Conservation (phyloP, 768 basidiomycete species). For the Collybia sp. region DNA sequence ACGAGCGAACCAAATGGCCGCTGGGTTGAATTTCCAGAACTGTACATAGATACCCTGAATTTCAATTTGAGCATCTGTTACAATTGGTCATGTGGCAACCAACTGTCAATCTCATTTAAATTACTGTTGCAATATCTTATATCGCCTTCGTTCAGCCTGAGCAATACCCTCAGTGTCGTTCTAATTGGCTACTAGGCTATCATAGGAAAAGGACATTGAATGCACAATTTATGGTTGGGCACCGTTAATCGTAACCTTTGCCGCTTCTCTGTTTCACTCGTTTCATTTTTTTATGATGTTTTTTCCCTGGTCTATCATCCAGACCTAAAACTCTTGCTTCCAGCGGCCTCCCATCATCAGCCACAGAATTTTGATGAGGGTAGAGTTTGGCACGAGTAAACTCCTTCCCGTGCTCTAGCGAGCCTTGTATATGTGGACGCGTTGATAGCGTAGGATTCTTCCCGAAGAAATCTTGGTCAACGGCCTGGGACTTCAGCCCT, state of each 20-base stretch:
- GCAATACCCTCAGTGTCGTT: too few species aligned
- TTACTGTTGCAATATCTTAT: too few species aligned
- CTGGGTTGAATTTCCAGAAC: too few species aligned
- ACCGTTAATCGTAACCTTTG: slow-evolving; percentile 73
- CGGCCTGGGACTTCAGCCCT: slow-evolving; percentile 54
- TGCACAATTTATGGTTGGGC: too few species aligned
- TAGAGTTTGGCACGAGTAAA: slow-evolving; percentile 65
- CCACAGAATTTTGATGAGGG: slow-evolving; percentile 81
- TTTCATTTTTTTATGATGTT: slow-evolving; percentile 80
- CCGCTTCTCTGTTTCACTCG: slow-evolving; percentile 88
- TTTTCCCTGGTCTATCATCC: slow-evolving; percentile 58
- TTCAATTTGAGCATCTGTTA: too few species aligned
- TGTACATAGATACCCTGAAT: too few species aligned
- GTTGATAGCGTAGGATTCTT: slow-evolving; percentile 44
- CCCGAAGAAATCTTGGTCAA: slow-evolving; percentile 85
- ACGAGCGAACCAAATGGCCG: too few species aligned
- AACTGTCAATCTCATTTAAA: too few species aligned
- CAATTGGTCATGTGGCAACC: too few species aligned
- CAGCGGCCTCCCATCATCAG: slow-evolving; percentile 72
- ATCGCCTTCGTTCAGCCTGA: too few species aligned
- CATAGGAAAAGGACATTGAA: too few species aligned
- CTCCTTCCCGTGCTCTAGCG: slow-evolving; percentile 47
- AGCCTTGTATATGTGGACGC: slow-evolving; percentile 61
- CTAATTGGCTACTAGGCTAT: too few species aligned
- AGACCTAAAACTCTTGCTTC: slow-evolving; percentile 35